Base-by-base conservation (phyloP, 192 early-diverging fungal genomes). In the Chytriomyces hyalinus region DNA sequence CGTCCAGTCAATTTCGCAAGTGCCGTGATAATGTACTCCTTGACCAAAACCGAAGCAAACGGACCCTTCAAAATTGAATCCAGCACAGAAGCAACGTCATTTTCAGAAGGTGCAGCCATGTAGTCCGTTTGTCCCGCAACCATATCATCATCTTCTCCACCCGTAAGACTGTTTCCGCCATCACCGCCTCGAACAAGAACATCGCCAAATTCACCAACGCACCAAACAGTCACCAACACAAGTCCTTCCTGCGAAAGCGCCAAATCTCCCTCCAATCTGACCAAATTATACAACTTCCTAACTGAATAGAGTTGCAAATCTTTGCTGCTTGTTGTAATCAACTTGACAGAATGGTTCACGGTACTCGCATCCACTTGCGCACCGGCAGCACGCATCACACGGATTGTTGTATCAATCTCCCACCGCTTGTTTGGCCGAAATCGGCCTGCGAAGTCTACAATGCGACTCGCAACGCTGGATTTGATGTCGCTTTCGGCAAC, bases 191-290 rank as follows among this genome's bases (percentile, higher is more conserved):
- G 45, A 2, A 95, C 90, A 24, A 99, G 88, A 9, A 95, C 80
- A 79, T 99, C 97, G 45, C 96, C 98, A 81, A 93, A 98, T 82
- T 99, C 98, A 61, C 98, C 98, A 81, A 98, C 91, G 64, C 92
- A 88, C 98, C 98, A 99, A 6, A 94, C 88, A 49, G 91, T 93
- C 28, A 93, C 93, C 76, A 96, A 86, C 22, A 96, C 91, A 67
- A 98, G 88, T 8, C 93, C 94, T 78, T 97, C 95, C 85, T 97
- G 91, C 60, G 86, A 79, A 22, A 82, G 65, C 45, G 89, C 88
- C 78, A 89, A 90, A 65, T 94, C 94, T 67, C 87, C 85, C 82
- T 87, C 84, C 45, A 73, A 74, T 47, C 91, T 92, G 61, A 98
- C 89, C 63, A 95, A 89, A 26, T 90, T 85, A 82, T 94, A 98